phyloP scores from a whole-genome alignment of 2,329 filamentous ascomycete species.

The Eurotiales sp. region DNA sequence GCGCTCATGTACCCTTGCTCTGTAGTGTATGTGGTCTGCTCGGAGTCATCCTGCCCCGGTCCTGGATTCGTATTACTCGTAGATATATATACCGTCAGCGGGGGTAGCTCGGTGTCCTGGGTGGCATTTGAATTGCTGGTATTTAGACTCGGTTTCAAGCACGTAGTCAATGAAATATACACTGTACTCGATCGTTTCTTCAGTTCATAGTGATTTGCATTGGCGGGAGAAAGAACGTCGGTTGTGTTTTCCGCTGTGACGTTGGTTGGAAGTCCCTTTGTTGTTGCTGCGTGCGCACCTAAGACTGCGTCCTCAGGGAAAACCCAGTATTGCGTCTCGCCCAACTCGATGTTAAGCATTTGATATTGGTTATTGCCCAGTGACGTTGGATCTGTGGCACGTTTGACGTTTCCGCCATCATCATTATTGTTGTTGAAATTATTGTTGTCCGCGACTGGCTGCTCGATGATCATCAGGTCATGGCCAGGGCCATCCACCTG shows the following conservation, averaged over 20 bases:
- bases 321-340: slow-evolving; percentile 60
- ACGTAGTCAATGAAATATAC: slow-evolving; percentile 84
- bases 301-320: slow-evolving; percentile 57
- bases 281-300: slow-evolving; percentile 36
- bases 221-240: slow-evolving; percentile 13
- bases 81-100: slow-evolving; percentile 76
- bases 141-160: slow-evolving; percentile 65
- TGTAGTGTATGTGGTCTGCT: slow-evolving; percentile 49
- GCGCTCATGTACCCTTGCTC: slow-evolving; percentile 67
- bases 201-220: slow-evolving; percentile 16
- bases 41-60: slow-evolving; percentile 47
- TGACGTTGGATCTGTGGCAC: slow-evolving; percentile 36
- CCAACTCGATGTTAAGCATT: slow-evolving; percentile 59
- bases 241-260: slow-evolving; percentile 14
- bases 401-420: slow-evolving; percentile 27
- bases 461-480: not conserved
- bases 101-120: slow-evolving; percentile 51
- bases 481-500: slow-evolving; percentile 16
- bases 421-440: not conserved
- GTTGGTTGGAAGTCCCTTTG: slow-evolving; percentile 30
- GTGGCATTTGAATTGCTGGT: slow-evolving; percentile 36
- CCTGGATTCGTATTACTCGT: slow-evolving; percentile 64
- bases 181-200: slow-evolving; percentile 44
- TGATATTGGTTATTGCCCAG: slow-evolving; percentile 64
- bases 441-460: not conserved